These are phyloP conservation scores for Lagenidium sp. DNA, from an alignment of 352 stramenopile species.

Conservation along the genomic window DNA sequence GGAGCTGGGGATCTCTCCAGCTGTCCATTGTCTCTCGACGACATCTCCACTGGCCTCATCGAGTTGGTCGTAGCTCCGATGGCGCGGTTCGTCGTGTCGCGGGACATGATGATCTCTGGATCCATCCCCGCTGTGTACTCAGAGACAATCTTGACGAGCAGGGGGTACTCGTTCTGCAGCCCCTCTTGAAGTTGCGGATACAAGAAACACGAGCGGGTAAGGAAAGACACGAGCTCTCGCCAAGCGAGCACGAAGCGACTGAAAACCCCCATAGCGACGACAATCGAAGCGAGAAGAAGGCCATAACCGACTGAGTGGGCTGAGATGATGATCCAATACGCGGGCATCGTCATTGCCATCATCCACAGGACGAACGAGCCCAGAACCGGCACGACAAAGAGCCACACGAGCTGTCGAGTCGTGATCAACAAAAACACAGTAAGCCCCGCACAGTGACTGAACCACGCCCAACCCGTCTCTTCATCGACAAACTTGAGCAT, in stretches of 20 bases:
- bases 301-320: constrained; percentile 72
- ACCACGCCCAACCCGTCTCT: constrained; percentile 80
- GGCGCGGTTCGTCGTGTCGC: constrained; percentile 19
- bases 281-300: constrained; percentile 54
- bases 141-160: constrained; percentile 74
- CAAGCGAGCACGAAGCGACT: constrained; percentile 71
- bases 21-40: too few species aligned
- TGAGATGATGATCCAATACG: constrained; percentile 78
- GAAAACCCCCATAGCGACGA: constrained; percentile 77
- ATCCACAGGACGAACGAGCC: constrained; percentile 68
- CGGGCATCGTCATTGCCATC: constrained; percentile 65
- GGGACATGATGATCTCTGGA: constrained; percentile 52
- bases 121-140: constrained; percentile 79
- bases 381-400: constrained; percentile 62
- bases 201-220: constrained; percentile 73
- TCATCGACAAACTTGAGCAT: constrained; percentile 79
- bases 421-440: constrained; percentile 73
- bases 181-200: constrained; percentile 72
- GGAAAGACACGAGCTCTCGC: constrained; percentile 70
- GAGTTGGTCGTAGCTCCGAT: too few species aligned
- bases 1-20: too few species aligned
- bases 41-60: too few species aligned
- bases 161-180: constrained; percentile 62
- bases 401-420: constrained; percentile 56
- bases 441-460: constrained; percentile 72